Evolutionary conservation across 768 basidiomycete genomes (phyloP), one percentile per base, ranked within the genome.

Genomic region (Xerocomus potaroensis): DNA sequence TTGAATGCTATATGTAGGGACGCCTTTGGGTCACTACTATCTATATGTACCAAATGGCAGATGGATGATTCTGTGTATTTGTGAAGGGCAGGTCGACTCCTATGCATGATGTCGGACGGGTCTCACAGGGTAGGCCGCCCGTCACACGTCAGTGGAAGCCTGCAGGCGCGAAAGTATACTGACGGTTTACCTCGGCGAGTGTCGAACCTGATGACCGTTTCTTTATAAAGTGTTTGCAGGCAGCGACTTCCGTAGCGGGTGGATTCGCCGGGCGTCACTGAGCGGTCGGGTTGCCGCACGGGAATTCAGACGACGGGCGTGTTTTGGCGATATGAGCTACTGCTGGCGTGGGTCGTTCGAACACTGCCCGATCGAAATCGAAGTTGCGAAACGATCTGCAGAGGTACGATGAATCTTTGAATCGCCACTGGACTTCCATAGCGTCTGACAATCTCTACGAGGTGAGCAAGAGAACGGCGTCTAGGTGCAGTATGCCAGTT

Each of bases 1-100:
- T 12, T 26, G 29, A 24, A 37, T 42, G 33, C 32, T n/a, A n/a
- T 43, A 35, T 39, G 29, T 33, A 65, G 50, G 31, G 43, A 37
- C 16, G 30, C 45, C 37, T 44, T 37, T 53, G 45, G 50, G 60
- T 58, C 39, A 32, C 47, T 23, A 23, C 45, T 41, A 41, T 59
- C 32, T 52, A 53, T 50, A 45, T 63, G 51, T 63, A 63, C 45
- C 42, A 52, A 53, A 55, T 55, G 56, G 41, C 48, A 19, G 46
- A 47, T 47, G 48, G 35, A 37, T 37, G 35, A 7, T 21, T 22
- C 7, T 12, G 35, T 22, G 21, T 37, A 11, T 37, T 33, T 57
- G 60, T 51, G 49, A 54, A 57, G 60, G 51, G 47, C 60, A 65
- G 60, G 61, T 50, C 43, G 45, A 47, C 49, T 48, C 41, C 45